Evolutionary conservation across 1,139 yeast species (phyloP).

Genomic region (Nakaseomyces uthaithaninus): DNA sequence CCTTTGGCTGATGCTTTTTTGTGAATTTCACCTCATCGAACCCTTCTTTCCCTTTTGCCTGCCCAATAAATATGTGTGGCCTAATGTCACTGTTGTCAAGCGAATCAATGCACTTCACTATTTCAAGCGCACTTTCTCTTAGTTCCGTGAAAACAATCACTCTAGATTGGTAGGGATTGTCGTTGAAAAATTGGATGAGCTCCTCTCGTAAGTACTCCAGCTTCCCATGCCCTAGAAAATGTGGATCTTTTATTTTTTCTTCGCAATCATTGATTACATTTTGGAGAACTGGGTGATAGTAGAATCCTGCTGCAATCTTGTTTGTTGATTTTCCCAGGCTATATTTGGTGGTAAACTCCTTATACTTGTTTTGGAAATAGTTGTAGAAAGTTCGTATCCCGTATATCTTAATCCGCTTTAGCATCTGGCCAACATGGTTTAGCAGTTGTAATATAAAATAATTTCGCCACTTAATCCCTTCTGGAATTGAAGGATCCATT

Average conservation of each 20-base stretch:
- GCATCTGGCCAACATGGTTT: constrained; percentile 67
- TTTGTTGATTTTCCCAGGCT: constrained; percentile 42
- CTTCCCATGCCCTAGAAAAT: constrained; percentile 67
- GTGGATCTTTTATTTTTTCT: constrained; percentile 35
- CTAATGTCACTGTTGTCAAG: constrained; percentile 38
- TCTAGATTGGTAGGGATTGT: constrained; percentile 42
- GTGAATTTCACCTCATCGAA: constrained; percentile 47
- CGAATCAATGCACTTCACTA: constrained; percentile 57
- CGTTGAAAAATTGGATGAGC: constrained; percentile 45
- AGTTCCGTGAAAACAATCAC: constrained; percentile 83
- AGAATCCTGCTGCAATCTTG: constrained; percentile 53
- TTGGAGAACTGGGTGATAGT: constrained; percentile 43
- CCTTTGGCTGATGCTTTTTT: constrained; percentile 37
- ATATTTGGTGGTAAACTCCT: constrained; percentile 52
- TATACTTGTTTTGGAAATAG: constrained; percentile 51
- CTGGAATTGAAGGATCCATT: constrained; percentile 46
- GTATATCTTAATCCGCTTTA: constrained; percentile 62
- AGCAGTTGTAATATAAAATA: constrained; percentile 54
- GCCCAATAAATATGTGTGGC: constrained; percentile 92
- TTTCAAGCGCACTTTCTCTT: constrained; percentile 83
- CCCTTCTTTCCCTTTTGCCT: constrained; percentile 52
- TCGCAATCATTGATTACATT: constrained; percentile 42
- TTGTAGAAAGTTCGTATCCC: constrained; percentile 72
- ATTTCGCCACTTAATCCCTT: constrained; percentile 65
- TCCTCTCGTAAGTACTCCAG: constrained; percentile 53